These are phyloP conservation scores for Priceomyces haplophilus DNA, from an alignment of 805 yeast genomes.

Conservation along the genomic window DNA sequence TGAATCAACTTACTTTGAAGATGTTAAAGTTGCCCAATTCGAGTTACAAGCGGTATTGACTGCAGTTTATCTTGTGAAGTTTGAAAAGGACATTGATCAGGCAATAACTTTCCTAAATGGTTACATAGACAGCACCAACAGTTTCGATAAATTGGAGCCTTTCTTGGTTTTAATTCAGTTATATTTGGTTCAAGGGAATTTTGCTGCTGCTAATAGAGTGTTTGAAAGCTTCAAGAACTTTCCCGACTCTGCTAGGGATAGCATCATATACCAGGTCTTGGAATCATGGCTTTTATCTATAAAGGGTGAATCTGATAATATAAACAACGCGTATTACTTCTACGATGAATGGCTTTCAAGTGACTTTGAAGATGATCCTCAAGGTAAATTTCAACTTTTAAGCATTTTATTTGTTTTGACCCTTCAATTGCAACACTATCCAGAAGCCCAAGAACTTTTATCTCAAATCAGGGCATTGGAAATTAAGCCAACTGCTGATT, in stretches of 20 bases:
- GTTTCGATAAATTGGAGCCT: constrained; percentile 37
- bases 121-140: constrained; percentile 23
- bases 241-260: constrained; percentile 50
- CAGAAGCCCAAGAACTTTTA: constrained; percentile 71
- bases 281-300: constrained; percentile 61
- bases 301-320: constrained; percentile 41
- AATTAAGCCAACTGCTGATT: constrained; percentile 37
- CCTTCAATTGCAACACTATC: constrained; percentile 71
- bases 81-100: constrained; percentile 33
- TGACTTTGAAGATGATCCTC: constrained; percentile 36
- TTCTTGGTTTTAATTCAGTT: constrained; percentile 40
- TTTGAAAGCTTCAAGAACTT: constrained; percentile 30
- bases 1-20: constrained; percentile 42
- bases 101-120: constrained; percentile 31
- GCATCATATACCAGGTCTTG: constrained; percentile 69
- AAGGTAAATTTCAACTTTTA: constrained; percentile 39
- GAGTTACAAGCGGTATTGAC: constrained; percentile 44
- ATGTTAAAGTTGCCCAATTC: constrained; percentile 28
- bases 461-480: constrained; percentile 44
- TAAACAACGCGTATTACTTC: constrained; percentile 49
- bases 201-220: constrained; percentile 30
- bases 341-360: constrained; percentile 75
- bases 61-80: constrained; percentile 35
- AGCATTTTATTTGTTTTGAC: constrained; percentile 68
- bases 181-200: constrained; percentile 36